Evolutionary conservation across 2,329 filamentous ascomycete genomes (phyloP).

Genomic region (Lachnellula occidentalis): DNA sequence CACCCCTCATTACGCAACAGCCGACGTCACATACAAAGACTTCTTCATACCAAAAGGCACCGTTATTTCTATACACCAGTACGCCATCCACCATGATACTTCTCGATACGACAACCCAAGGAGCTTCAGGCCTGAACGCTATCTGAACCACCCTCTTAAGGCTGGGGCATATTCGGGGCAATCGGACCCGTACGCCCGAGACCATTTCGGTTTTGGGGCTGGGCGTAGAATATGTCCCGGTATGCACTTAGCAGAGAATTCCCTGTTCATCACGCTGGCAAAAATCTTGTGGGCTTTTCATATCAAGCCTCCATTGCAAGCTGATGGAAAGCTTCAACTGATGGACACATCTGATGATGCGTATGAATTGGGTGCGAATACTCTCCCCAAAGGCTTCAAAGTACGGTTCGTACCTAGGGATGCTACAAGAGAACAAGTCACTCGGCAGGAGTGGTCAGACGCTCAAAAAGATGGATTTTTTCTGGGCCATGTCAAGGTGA

Average conservation of each 20-base stretch:
- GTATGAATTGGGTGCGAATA: background rate
- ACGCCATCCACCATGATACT: conserved; percentile 33
- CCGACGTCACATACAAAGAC: conserved; percentile 50
- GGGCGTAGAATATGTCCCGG: conserved; percentile 49
- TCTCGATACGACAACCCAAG: conserved; percentile 37
- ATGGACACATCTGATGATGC: conserved; percentile 3
- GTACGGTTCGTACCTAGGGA: conserved; percentile 5
- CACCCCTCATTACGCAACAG: conserved; percentile 47
- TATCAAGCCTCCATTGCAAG: conserved; percentile 40
- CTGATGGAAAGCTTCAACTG: conserved; percentile 27
- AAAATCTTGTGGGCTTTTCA: conserved; percentile 11
- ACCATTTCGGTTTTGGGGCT: conserved; percentile 33
- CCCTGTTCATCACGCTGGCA: background rate
- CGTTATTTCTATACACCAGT: conserved; percentile 33
- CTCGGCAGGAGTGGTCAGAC: background rate
- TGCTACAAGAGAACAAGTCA: background rate
- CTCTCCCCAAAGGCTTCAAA: conserved; percentile 1
- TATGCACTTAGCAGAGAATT: conserved; percentile 35
- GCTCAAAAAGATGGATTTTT: conserved; percentile 1
- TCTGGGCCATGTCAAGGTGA: background rate
- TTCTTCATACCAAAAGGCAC: conserved; percentile 42
- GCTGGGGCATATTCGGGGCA: conserved; percentile 39
- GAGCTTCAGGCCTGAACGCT: conserved; percentile 39
- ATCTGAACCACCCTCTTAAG: conserved; percentile 9
- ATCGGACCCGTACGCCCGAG: conserved; percentile 42